Conservation (phyloP, 306 rosid species). For the Astragalus glycyphyllos region DNA sequence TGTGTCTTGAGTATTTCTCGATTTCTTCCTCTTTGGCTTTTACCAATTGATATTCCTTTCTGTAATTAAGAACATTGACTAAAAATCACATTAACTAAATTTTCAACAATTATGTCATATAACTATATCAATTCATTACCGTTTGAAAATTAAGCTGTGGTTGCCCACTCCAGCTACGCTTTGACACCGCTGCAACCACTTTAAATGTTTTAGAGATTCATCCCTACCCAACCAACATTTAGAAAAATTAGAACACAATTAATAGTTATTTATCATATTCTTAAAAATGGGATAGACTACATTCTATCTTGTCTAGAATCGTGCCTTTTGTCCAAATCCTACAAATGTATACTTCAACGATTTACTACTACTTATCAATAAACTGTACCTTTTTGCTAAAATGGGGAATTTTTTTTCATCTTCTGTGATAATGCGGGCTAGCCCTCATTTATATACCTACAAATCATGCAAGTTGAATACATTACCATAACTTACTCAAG, state of each 20-base stretch:
- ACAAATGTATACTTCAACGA: conserved; percentile 19
- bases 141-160: conserved; percentile 91
- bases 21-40: too few relatives aligned
- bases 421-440: conserved; percentile 89
- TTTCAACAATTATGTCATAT: too few relatives aligned
- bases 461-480: conserved; percentile 25
- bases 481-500: too few relatives aligned
- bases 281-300: conserved; percentile 44
- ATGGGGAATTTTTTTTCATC: conserved; percentile 86
- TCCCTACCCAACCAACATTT: conserved; percentile 54
- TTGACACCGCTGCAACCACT: conserved; percentile 67
- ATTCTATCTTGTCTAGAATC: conserved; percentile 63
- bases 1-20: too few relatives aligned
- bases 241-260: background rate
- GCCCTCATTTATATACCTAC: conserved; percentile 84
- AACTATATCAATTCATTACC: too few relatives aligned
- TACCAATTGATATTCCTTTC: too few relatives aligned
- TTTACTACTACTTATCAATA: background rate
- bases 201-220: conserved; percentile 62
- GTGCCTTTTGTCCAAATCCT: conserved; percentile 78
- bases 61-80: too few relatives aligned
- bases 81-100: too few relatives aligned
- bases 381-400: conserved; percentile 97
- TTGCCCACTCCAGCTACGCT: conserved; percentile 94
- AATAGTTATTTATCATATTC: conserved; percentile 9